These are phyloP conservation scores for Styphnolobium japonicum DNA, from an alignment of 306 rosid species.

Conservation along the genomic window DNA sequence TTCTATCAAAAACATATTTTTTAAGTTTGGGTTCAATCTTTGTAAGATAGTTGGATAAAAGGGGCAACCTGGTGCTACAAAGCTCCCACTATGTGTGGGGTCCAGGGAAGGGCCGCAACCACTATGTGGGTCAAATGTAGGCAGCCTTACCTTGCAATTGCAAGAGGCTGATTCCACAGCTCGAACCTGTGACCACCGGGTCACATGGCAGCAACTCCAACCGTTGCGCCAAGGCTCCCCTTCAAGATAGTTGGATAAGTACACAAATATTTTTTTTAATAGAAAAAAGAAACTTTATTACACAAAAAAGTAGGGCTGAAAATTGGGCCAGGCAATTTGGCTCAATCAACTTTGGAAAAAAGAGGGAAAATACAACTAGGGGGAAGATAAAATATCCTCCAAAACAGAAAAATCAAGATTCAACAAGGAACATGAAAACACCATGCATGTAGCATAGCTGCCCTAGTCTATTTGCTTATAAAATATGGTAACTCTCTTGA, in stretches of 20 bases:
- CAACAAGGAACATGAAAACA: not conserved
- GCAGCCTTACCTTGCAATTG: too few relatives aligned
- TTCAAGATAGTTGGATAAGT: not conserved
- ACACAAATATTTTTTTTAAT: not conserved
- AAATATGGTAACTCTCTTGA: not conserved
- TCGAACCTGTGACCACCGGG: too few relatives aligned
- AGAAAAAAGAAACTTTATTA: not conserved
- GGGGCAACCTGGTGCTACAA: too few relatives aligned
- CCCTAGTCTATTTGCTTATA: not conserved
- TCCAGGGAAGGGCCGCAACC: too few relatives aligned
- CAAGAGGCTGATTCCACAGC: too few relatives aligned
- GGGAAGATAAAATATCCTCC: not conserved
- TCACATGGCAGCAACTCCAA: too few relatives aligned
- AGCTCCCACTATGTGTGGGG: too few relatives aligned
- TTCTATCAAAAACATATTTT: not conserved
- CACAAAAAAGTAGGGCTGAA: too few relatives aligned
- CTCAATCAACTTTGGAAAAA: too few relatives aligned
- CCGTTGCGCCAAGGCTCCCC: too few relatives aligned
- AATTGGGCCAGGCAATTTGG: too few relatives aligned
- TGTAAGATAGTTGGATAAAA: not conserved
- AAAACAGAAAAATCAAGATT: not conserved
- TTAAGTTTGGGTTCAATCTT: not conserved
- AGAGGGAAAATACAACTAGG: not conserved
- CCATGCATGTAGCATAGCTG: not conserved
- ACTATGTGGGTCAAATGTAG: too few relatives aligned